Base-by-base conservation (phyloP, 345 rosid genomes). In the Geranium rotundifolium region DNA sequence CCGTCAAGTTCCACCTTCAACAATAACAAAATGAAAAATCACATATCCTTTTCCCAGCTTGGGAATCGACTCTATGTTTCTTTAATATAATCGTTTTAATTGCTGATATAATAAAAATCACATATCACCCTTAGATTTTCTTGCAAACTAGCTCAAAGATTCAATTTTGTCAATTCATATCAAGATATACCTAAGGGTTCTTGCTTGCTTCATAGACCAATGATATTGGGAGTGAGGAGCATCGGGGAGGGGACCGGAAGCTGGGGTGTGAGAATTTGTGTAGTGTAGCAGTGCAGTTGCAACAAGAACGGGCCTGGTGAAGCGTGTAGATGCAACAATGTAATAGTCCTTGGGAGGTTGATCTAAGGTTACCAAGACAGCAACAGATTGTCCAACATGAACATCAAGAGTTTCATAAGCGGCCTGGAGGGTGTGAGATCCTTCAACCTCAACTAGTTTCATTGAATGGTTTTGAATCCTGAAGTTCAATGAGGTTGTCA, bases 161-260 rank as follows among this genome's bases (percentile, higher is more conserved):
- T 57, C 29, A 8, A 1, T 57, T 10, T 57, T 19, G 23, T 29
- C 23, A 19, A 57, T 8, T 7, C 23, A 15, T 56, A 10, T 5
- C 60, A 7, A 10, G 15, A 31, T 19, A 34, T 73, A 87, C 95
- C 88, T 85, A n/a, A 81, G 74, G 65, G 98, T 87, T 65, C 93
- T 81, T 57, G 98, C 98, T 76, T 92, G 98, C 76, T 87, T 78
- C 79, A 86, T 79, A 61, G 93, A 89, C 91, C 88, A 87, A 61
- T 92, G 93, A 39, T 85, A 56, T 5, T 92, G 84, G 27, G 77
- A 80, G 29, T 87, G 84, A 3, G 96, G 98, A 61, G 78, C 91
- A 17, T 70, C 20, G 18, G 93, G 98, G 64, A 84, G 65, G 1
- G 88, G 84, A 4, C 72, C 62, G 34, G 84, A 76, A n/a, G 78